phyloP scores from a whole-genome alignment of 495 filamentous ascomycete genomes.

The Hypomontagnella monticulosa region DNA sequence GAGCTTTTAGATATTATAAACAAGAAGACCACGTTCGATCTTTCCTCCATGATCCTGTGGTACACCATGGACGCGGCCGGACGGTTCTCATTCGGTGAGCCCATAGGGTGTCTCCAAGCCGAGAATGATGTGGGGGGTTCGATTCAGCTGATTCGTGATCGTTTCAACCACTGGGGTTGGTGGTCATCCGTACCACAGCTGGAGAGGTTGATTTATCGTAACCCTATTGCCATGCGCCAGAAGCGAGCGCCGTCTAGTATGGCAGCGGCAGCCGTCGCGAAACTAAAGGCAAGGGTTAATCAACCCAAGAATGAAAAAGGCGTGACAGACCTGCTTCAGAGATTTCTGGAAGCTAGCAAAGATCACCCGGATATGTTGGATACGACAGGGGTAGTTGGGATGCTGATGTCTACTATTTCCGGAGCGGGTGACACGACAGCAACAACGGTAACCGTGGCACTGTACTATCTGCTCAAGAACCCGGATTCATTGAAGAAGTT shows the following conservation, averaged over 20 bases:
- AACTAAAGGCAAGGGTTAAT: constrained; percentile 22
- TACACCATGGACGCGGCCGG: constrained; percentile 43
- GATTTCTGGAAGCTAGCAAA: constrained; percentile 39
- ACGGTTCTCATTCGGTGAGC: constrained; percentile 40
- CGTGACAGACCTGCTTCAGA: constrained; percentile 34
- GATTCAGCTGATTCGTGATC: constrained; percentile 36
- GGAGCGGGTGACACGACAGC: constrained; percentile 67
- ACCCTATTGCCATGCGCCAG: constrained; percentile 33
- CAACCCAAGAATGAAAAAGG: neutral
- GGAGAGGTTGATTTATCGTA: constrained; percentile 43
- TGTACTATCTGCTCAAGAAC: constrained; percentile 63
- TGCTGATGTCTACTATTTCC: constrained; percentile 58
- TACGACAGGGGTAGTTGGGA: constrained; percentile 48
- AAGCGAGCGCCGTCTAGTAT: constrained; percentile 28
- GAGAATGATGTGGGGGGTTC: constrained; percentile 41
- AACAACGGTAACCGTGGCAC: constrained; percentile 58
- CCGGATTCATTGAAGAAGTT: constrained; percentile 56
- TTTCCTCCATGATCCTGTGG: constrained; percentile 33
- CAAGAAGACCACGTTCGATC: constrained; percentile 23
- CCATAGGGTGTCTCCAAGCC: constrained; percentile 35
- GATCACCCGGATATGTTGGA: constrained; percentile 46
- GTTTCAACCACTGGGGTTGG: constrained; percentile 40
- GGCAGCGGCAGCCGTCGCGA: constrained; percentile 21
- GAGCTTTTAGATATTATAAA: constrained; percentile 30
- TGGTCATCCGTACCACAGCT: constrained; percentile 43